Evolutionary conservation across 192 early-diverging fungal species (phyloP), one percentile per base, ranked within the genome.

Genomic region (Coemansia umbellata): DNA sequence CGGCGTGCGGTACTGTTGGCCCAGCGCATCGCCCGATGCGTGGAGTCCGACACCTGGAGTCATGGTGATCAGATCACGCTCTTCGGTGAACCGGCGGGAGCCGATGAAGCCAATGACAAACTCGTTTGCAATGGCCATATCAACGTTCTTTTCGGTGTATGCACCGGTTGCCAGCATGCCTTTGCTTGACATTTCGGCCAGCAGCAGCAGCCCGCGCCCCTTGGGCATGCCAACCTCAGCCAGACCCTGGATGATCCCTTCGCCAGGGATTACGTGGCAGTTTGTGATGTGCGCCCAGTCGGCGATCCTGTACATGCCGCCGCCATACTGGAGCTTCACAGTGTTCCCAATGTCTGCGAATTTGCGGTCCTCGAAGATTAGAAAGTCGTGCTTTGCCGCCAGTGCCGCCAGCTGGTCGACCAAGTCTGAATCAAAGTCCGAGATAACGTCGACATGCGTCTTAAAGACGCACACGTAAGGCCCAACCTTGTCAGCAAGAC

Each of bases 261-360:
- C 93, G 33, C 97, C 91, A 4, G 97, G 94, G 13, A 99, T 77
- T 7, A 87, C 81, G 51, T 99, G 97, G 42, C 91, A 91, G 82
- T 97, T 97, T 28, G 90, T 94, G 65, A 99, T 91, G 69, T 99
- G 82, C 2, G 97, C 81, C 95, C 97, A 99, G 36, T 84, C 84
- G 5, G 93, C 88, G 52, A 99, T 99, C 35, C 83, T 78, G 78
- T 96, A 93, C 21, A 99, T 69, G 47, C 97, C 97, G 17, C 80
- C 78, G 42, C 80, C 82, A 65, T 99, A 99, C 81, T 99, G 97
- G 37, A 83, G 80, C 69, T 94, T 92, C 62, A 98, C 97, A 18
- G 96, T 98, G 66, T 98, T 96, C 41, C 92, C 95, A 69, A 98
- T 98, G 63, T 98, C 95, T 43, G 94, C 94, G 80, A 98, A 98